Conservation (phyloP, 2,329 filamentous ascomycete species). For the Colletotrichum destructivum region DNA sequence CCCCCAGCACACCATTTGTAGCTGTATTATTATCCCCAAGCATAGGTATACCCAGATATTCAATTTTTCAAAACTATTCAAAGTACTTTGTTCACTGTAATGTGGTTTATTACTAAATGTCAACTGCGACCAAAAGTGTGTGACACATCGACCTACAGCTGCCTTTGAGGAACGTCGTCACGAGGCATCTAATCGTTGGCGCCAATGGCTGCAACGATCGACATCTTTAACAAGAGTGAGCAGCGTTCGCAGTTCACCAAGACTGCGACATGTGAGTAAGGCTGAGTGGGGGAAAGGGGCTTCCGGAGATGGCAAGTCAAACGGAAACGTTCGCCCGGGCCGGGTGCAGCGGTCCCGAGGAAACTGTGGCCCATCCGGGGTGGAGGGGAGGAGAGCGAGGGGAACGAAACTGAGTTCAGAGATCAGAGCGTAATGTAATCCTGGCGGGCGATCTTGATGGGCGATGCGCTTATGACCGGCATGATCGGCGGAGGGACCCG, state of each 20-base stretch:
- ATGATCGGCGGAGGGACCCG: slow-evolving; percentile 9
- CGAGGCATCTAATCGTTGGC: not conserved
- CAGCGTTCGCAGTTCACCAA: not conserved
- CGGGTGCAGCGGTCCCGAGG: not conserved
- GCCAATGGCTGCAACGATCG: slow-evolving; percentile 15
- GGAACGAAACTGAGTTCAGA: not conserved
- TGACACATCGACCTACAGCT: no score
- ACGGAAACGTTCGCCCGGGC: not conserved
- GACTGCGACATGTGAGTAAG: not conserved
- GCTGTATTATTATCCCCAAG: slow-evolving; percentile 33
- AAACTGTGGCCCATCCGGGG: not conserved
- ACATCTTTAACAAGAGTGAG: not conserved
- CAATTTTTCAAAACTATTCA: slow-evolving; percentile 27
- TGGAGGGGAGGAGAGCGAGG: no score
- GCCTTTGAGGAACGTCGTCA: not conserved
- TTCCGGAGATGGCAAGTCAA: not conserved
- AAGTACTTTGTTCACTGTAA: not conserved
- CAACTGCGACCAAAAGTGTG: no score
- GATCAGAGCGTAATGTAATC: slow-evolving; percentile 2
- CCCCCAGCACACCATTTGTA: slow-evolving; percentile 20
- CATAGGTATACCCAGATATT: slow-evolving; percentile 35
- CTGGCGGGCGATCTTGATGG: slow-evolving; percentile 1
- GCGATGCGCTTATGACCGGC: not conserved
- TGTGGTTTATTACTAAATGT: no score
- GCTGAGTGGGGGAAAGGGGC: not conserved